A percentile compares a stretch with the other conserved stretches of the same genome.
Evolutionary conservation across 2,329 filamentous ascomycete genomes (phyloP).

Genomic region (Onygenales sp.): DNA sequence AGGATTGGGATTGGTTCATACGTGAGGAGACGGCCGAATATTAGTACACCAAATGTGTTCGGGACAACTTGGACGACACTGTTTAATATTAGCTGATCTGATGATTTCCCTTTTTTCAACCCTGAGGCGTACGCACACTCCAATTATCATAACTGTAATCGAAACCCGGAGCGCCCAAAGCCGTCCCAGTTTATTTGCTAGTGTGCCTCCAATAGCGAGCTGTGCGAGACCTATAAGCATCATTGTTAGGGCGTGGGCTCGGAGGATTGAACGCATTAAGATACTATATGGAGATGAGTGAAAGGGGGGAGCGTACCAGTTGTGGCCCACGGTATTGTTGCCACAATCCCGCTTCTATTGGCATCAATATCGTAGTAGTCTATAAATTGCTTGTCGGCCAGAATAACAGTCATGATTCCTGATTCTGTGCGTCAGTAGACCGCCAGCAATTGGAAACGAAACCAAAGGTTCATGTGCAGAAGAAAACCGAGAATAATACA

Average conservation of each 20-base stretch:
- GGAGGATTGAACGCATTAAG: too few relatives aligned
- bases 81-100: too few relatives aligned
- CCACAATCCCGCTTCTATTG: slow-evolving; percentile 28
- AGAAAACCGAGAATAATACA: background rate
- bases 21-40: slow-evolving; percentile 31
- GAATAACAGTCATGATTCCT: slow-evolving; percentile 36
- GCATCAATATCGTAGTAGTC: slow-evolving; percentile 30
- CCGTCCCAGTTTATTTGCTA: slow-evolving; percentile 28
- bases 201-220: slow-evolving; percentile 29
- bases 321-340: slow-evolving; percentile 34
- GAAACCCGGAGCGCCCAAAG: slow-evolving; percentile 33
- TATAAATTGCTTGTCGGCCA: slow-evolving; percentile 35
- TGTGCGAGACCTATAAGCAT: slow-evolving; percentile 24
- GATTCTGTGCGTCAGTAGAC: slow-evolving; percentile 2
- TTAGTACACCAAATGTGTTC: slow-evolving; percentile 32
- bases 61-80: slow-evolving; percentile 31
- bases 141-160: slow-evolving; percentile 30
- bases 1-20: too few relatives aligned
- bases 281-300: background rate
- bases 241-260: background rate
- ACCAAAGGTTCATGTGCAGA: background rate
- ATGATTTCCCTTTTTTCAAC: too few relatives aligned
- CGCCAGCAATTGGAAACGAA: too few relatives aligned
- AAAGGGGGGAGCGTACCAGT: slow-evolving; percentile 19
- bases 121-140: slow-evolving; percentile 14